Evolutionary conservation across 106 monocot species (phyloP).

Genomic region (Alisma plantagoaquatica): DNA sequence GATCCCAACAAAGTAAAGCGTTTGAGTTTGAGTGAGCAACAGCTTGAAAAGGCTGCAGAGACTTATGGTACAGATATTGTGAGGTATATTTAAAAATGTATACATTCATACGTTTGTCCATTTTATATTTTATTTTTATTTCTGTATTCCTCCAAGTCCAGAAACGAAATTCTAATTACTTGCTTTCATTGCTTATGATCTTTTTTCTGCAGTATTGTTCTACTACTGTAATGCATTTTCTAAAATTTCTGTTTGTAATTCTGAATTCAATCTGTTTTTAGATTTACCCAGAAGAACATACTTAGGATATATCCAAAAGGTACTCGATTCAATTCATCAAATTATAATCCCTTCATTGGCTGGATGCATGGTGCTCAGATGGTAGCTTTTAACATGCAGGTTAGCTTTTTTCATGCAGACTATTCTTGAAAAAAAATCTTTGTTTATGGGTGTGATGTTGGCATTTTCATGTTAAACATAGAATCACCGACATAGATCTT

Average conservation of each 20-base stretch:
- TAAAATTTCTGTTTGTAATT: neutral
- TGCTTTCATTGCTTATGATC: too few relatives aligned
- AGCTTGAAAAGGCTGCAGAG: conserved; percentile 36
- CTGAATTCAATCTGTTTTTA: conserved; percentile 8
- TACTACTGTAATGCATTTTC: too few relatives aligned
- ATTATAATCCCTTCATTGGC: conserved; percentile 78
- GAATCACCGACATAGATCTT: too few relatives aligned
- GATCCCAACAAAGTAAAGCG: conserved; percentile 53
- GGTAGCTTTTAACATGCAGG: conserved; percentile 97
- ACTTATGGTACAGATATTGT: conserved; percentile 50
- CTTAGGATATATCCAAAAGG: conserved; percentile 71
- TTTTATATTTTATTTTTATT: too few relatives aligned
- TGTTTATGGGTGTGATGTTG: too few relatives aligned
- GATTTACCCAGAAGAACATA: conserved; percentile 77
- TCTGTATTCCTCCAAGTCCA: too few relatives aligned
- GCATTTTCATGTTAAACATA: too few relatives aligned
- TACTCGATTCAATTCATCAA: conserved; percentile 57
- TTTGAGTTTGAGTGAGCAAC: conserved; percentile 65
- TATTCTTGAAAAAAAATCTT: too few relatives aligned
- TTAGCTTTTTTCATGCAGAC: conserved; percentile 8
- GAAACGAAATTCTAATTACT: too few relatives aligned
- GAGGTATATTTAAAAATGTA: too few relatives aligned
- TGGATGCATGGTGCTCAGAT: conserved; percentile 95
- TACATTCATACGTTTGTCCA: too few relatives aligned
- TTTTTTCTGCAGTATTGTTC: too few relatives aligned